These are phyloP conservation scores for Arthonia radiata DNA, from an alignment of 495 filamentous ascomycete species.

Conservation along the genomic window DNA sequence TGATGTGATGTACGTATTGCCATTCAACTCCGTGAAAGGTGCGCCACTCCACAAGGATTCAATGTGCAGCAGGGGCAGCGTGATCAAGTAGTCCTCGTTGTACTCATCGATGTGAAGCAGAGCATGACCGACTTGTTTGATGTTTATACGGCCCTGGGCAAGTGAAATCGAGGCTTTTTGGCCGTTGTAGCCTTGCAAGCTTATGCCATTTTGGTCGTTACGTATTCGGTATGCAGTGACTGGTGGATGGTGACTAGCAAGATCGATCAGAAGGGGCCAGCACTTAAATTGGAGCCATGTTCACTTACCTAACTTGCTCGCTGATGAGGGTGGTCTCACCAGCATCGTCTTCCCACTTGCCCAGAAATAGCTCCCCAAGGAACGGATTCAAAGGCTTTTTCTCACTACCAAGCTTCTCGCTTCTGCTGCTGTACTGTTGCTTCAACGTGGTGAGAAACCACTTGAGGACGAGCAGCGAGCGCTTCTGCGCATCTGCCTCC, in stretches of 20 bases:
- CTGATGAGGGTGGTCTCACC: slow-evolving; percentile 39
- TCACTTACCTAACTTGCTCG: slow-evolving; percentile 50
- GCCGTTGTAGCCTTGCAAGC: slow-evolving; percentile 88
- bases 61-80: slow-evolving; percentile 75
- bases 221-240: slow-evolving; percentile 83
- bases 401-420: slow-evolving; percentile 61
- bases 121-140: slow-evolving; percentile 94
- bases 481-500: slow-evolving; percentile 59
- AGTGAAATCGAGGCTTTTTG: slow-evolving; percentile 85
- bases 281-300: too few relatives aligned
- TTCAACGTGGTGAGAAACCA: slow-evolving; percentile 95
- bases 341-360: slow-evolving; percentile 56
- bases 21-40: slow-evolving; percentile 77
- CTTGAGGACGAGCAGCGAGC: slow-evolving; percentile 69
- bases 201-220: slow-evolving; percentile 62
- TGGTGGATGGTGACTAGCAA: slow-evolving; percentile 96
- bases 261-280: too few relatives aligned
- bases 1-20: slow-evolving; percentile 55
- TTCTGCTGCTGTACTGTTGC: slow-evolving; percentile 79
- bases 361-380: slow-evolving; percentile 67
- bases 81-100: slow-evolving; percentile 81
- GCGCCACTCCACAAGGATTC: slow-evolving; percentile 81
- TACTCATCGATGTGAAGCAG: slow-evolving; percentile 45
- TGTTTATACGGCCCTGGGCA: slow-evolving; percentile 79
- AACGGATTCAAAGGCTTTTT: slow-evolving; percentile 78